Evolutionary conservation across 148 eudicot genomes (phyloP), one percentile per base, ranked within the genome.

Genomic region (Fagopyrum homotropicum): DNA sequence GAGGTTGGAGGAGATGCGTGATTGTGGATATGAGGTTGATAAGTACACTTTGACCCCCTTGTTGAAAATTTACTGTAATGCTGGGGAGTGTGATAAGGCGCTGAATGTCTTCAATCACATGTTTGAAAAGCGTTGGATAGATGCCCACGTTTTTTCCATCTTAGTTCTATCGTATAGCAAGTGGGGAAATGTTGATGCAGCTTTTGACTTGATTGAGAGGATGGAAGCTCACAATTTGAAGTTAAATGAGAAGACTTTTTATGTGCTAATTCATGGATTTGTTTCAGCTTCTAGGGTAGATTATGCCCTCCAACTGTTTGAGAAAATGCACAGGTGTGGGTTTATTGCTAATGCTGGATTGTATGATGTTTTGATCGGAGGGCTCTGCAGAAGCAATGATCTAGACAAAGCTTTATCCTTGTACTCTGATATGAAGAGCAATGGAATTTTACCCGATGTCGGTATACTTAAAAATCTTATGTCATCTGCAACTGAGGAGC

Each of bases 241-340:
- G 56, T 85, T 93, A 81, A 93, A 86, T 75, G 89, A 88, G 84
- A 90, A 89, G 79, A 89, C 92, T 26, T 81, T 79, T 71, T 83
- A 11, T 81, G 84, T 89, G 22, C 69, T 93, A 22, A 84, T 93
- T 80, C 97, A 93, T 79, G 98, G 96, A 76, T 91, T 93, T 78
- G 89, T 89, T 73, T 85, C 77, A 68, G 86, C 76, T 76, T 75
- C 74, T 12, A 85, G 87, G 75, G 85, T 87, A 30, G 97, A 89
- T 75, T 86, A 82, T 81, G 98, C 97, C 66, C 76, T 89, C 59
- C 78, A 80, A 60, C 79, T 93, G 57, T 82, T 84, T 51, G 81
- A 86, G 52, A 93, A 89, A 80, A 93, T 91, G 91, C 81, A 45
- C 45, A 81, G 60, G 46, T 71, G 78, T 51, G 98, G 93, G 61